Conservation (phyloP, 768 basidiomycete species). For the Hypholoma sublateritium region DNA sequence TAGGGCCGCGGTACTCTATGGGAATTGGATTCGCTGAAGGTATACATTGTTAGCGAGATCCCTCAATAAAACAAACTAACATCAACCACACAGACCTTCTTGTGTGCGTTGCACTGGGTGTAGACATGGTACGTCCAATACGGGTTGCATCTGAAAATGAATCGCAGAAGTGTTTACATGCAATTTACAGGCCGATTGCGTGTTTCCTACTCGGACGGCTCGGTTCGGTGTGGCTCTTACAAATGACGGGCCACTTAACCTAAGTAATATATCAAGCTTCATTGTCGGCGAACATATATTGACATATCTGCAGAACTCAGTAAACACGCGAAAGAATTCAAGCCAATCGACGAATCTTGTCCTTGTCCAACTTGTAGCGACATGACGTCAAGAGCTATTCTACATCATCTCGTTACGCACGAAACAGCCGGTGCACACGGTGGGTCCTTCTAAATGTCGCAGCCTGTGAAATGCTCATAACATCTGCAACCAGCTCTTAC, state of each 20-base stretch:
- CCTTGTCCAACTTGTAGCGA: conserved; percentile 83
- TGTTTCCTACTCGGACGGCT: conserved; percentile 91
- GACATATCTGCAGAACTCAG: conserved; percentile 47
- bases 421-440: conserved; percentile 90
- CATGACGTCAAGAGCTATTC: conserved; percentile 67
- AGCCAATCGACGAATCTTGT: conserved; percentile 72
- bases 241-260: conserved; percentile 76
- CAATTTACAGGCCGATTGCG: conserved; percentile 75
- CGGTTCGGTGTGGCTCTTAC: conserved; percentile 90
- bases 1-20: conserved; percentile 91
- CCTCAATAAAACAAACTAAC: not conserved
- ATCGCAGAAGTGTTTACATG: not conserved
- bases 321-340: conserved; percentile 69
- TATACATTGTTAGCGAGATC: conserved; percentile 21
- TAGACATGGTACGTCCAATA: conserved; percentile 73
- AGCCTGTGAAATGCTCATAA: not conserved
- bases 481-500: conserved; percentile 58
- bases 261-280: conserved; percentile 47
- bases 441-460: conserved; percentile 27
- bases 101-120: conserved; percentile 88
- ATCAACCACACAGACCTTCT: conserved; percentile 59
- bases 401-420: conserved; percentile 74
- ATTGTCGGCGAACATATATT: not conserved
- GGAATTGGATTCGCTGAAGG: conserved; percentile 93
- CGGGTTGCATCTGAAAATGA: not conserved